phyloP scores from a whole-genome alignment of 1,139 yeast species.

The Eremothecium cymbalariae region DNA sequence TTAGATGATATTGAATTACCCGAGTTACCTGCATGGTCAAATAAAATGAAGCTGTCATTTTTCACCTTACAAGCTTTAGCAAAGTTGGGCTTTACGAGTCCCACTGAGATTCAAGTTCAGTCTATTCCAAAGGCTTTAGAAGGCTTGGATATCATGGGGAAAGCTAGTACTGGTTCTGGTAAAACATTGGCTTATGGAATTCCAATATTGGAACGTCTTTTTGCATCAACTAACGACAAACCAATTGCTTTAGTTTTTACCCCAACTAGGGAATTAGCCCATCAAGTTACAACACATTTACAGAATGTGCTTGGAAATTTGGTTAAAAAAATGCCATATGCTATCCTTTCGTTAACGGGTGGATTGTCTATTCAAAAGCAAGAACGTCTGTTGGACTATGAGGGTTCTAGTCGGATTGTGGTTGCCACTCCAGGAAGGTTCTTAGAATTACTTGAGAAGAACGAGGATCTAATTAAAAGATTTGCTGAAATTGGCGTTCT shows the following conservation, averaged over 20 bases:
- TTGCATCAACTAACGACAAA: slow-evolving; percentile 26
- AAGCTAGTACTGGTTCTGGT: slow-evolving; percentile 98
- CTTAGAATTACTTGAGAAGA: slow-evolving; percentile 67
- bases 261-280: slow-evolving; percentile 95
- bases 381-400: slow-evolving; percentile 59
- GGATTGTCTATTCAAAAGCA: slow-evolving; percentile 93
- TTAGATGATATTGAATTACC: slow-evolving; percentile 28
- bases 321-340: slow-evolving; percentile 52
- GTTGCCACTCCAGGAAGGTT: slow-evolving; percentile 97
- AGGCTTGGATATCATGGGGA: slow-evolving; percentile 83
- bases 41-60: slow-evolving; percentile 37
- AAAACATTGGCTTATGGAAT: slow-evolving; percentile 92
- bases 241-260: slow-evolving; percentile 81
- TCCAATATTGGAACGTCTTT: slow-evolving; percentile 72
- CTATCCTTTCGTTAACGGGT: slow-evolving; percentile 79
- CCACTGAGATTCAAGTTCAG: slow-evolving; percentile 75
- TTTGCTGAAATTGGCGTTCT: slow-evolving; percentile 59
- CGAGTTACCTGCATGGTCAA: slow-evolving; percentile 55
- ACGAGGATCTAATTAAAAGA: slow-evolving; percentile 44
- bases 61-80: slow-evolving; percentile 53
- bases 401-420: slow-evolving; percentile 62
- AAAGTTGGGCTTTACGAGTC: slow-evolving; percentile 51
- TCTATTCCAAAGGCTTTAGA: slow-evolving; percentile 69
- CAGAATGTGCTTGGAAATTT: slow-evolving; percentile 37
- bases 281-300: slow-evolving; percentile 81